Base-by-base conservation (phyloP, 257 asterid genomes). In the Osmanthus fragrans region DNA sequence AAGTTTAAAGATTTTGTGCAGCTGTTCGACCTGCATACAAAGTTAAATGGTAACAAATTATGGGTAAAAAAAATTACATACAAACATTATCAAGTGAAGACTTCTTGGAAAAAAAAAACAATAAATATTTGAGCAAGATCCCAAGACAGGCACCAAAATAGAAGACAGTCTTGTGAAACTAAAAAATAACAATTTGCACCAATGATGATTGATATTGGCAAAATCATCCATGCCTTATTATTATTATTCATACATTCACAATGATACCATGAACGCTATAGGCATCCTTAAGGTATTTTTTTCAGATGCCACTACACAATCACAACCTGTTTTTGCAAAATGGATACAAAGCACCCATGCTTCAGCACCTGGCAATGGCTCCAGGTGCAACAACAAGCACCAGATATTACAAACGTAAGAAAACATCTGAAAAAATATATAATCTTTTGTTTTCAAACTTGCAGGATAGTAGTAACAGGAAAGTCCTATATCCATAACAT, bases 1-100 rank as follows among this genome's bases (percentile, higher is more conserved):
- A 34, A 92, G 94, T 83, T 92, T 92, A 77, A 88, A 92, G 73
- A 92, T 92, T 85, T 92, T 92, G 79, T 90, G 96, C 67, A 92
- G 88, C 83, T 92, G 97, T 81, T 92, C 97, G 63, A 92, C 97
- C 97, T 92, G 89, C 85, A 78, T 56, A 72, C 45, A 69, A 23
- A 47, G 67, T 76, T 65, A 45, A 75, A 42, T 45, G 7, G 73
- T 76, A 80, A 40, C 69, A 67, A 65, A 68, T 21, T 77, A 77
- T 42, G 29, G 80, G 78, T 76, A 79, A 80, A 60, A 34, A 37
- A 71, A 54, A 74, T 32, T 34, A 40, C 54, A 67, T 29, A 54
- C 40, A 19, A 23, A 33, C 60, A 64, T 49, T 36, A 71, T 47
- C 64, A 49, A 71, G 67, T 13, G 40, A 63, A 70, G 64, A 70